These are phyloP conservation scores for Piromyces finnis DNA, from an alignment of 192 early-diverging fungal genomes.

Conservation along the genomic window DNA sequence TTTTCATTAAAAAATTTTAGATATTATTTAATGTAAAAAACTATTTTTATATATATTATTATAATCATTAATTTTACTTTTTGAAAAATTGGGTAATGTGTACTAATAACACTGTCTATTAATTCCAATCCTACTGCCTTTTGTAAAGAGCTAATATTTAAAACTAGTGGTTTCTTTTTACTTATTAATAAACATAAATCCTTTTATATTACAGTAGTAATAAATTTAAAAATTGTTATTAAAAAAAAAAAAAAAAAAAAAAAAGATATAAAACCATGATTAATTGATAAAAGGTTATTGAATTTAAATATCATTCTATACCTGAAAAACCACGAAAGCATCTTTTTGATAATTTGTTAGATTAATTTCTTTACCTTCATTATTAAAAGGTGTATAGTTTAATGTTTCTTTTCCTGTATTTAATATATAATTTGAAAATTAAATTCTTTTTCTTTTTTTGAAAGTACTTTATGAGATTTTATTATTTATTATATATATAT, in stretches of 20 bases:
- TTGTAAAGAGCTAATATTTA: not conserved
- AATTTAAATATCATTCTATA: no score
- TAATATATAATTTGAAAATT: no score
- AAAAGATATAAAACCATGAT: no score
- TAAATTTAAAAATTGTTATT: no score
- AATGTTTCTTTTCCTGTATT: not conserved
- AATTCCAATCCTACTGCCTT: slow-evolving; percentile 40
- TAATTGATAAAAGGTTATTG: no score
- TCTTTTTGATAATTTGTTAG: slow-evolving; percentile 22
- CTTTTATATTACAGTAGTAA: no score
- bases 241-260: no score
- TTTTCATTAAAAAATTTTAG: no score
- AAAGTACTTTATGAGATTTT: no score
- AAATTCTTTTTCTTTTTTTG: no score
- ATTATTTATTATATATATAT: not conserved
- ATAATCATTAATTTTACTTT: slow-evolving; percentile 28
- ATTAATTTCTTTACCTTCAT: not conserved
- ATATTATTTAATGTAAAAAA: no score
- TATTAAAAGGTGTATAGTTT: not conserved
- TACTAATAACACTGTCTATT: slow-evolving; percentile 70
- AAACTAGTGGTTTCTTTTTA: not conserved
- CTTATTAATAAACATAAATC: not conserved
- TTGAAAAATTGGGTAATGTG: slow-evolving; percentile 57
- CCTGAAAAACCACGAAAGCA: slow-evolving; percentile 68
- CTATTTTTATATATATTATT: no score